Evolutionary conservation across 129 eudicot genomes (phyloP).

Genomic region (Silybum marianum): DNA sequence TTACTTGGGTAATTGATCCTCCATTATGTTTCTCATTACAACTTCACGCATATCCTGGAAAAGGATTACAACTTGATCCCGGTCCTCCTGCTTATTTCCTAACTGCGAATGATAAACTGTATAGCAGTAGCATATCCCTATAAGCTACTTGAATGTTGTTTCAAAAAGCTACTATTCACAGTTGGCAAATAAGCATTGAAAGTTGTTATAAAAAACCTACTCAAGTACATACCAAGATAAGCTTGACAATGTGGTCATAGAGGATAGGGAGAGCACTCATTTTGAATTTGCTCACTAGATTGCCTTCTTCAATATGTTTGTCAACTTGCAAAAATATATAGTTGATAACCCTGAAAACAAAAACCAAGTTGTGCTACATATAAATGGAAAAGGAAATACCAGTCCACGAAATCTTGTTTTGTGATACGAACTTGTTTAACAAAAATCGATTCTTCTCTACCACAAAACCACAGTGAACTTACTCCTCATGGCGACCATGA

Average conservation of each 20-base stretch:
- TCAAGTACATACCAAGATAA: conserved; percentile 69
- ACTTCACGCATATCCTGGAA: no score
- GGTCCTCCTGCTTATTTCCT: no score
- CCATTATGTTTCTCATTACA: no score
- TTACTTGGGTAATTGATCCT: no score
- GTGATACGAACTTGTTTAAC: background rate
- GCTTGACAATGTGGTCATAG: conserved; percentile 77
- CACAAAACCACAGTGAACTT: conserved; percentile 34
- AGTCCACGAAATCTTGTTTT: background rate
- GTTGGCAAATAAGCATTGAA: background rate
- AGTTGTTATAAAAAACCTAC: no score
- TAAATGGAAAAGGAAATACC: background rate
- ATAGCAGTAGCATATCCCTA: conserved; percentile 2
- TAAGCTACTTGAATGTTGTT: background rate
- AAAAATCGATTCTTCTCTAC: background rate
- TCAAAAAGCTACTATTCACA: no score
- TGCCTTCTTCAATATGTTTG: conserved; percentile 50
- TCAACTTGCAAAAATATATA: conserved; percentile 68
- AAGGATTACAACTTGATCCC: conserved; percentile 97
- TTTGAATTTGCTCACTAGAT: conserved; percentile 61
- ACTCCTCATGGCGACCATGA: conserved; percentile 73
- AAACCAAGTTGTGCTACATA: background rate
- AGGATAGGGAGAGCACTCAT: no score
- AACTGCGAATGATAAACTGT: conserved; percentile 48
- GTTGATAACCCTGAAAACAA: conserved; percentile 71